Base-by-base conservation (phyloP, 2,329 filamentous ascomycete genomes). In the Cercospora sp. region DNA sequence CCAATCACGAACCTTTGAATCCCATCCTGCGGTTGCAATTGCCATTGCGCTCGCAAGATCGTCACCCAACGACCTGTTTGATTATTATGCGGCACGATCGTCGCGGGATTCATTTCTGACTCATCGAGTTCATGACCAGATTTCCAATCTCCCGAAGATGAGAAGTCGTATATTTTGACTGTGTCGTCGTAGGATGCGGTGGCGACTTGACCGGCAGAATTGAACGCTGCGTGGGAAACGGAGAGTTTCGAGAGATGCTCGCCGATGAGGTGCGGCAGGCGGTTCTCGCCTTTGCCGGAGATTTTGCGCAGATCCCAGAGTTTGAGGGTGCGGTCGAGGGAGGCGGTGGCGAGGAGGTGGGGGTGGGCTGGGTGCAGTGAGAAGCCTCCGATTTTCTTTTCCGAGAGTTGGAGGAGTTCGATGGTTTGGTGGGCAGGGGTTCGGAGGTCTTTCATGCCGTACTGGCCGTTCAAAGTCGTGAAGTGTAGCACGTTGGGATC, bases 361-460 rank as follows among this genome's bases (percentile, higher is more conserved):
- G 93, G 89, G 2, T 93, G 86, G 0, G 89, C 79, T 0, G 95
- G 94, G 74, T 96, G 90, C 1, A 97, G 80, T 0, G 90, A 91
- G 79, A 98, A 98, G 0, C 95, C 95, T 18, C 95, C 95, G 64
- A 99, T 97, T 77, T 99, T 99, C 79, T 97, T 94, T 63, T 96
- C 93, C 0, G 90, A 91, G 0, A 98, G 82, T 8, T 88, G 85
- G 86, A 92, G 96, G 1, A 91, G 82, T 16, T 93, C 87, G 1
- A 75, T 75, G 0, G 86, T 85, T 2, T 88, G 84, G 6, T 81
- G 81, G 0, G 85, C 79, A 0, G 81, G 80, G 0, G 86, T 85
- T 7, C 94, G 88, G 65, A 90, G 85, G 75, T 99, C 95, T 75
- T 95, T 89, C 0, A 91, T 89, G 0, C 94, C 94, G 30, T 98